Evolutionary conservation across 2,329 filamentous ascomycete genomes (phyloP), one percentile per base, ranked within the genome.

Genomic region (Mycosphaerelloides madeirae): DNA sequence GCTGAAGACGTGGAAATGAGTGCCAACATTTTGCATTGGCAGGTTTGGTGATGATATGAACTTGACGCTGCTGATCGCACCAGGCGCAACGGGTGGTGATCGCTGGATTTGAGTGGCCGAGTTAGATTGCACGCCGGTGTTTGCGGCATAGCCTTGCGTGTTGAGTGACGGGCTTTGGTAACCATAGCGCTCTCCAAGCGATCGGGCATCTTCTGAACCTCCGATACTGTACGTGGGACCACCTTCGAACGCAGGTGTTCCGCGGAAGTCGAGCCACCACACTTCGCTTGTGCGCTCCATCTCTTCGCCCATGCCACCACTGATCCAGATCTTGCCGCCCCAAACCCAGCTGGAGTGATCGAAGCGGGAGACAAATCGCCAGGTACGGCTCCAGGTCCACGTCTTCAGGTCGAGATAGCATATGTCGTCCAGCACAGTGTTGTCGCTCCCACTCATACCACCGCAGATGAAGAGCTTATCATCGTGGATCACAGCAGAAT

Each of bases 271-370:
- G 33, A 98, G 74, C 90, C 93, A 98, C 86, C 89, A 96, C 33
- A 98, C 78, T 65, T 98, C 93, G 48, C 88, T 91, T 50, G 86
- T 88, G 59, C 95, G 91, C 70, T 97, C 90, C 88, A 97, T 95
- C 55, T 96, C 90, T 57, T 93, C 87, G 51, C 88, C 93, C 38
- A 98, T 76, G 2, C 93, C 93, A 31, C 93, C 93, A 66, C 95
- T 96, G 6, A 97, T 89, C 91, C 91, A 98, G 28, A 98, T 83
- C 33, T 88, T 81, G 51, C 93, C 90, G 43, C 85, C 83, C 77
- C 90, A 96, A 48, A 98, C 84, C 76, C 91, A 96, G 41, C 87
- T 89, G 13, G 88, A 89, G 64, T 98, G 93, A 59, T 98, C 93
- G 63, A 95, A 98, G 31, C 93, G 81, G 38, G 87, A 84, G 19